Conservation (phyloP, 2,329 filamentous ascomycete genomes). For the Leptographium galeiforme region DNA sequence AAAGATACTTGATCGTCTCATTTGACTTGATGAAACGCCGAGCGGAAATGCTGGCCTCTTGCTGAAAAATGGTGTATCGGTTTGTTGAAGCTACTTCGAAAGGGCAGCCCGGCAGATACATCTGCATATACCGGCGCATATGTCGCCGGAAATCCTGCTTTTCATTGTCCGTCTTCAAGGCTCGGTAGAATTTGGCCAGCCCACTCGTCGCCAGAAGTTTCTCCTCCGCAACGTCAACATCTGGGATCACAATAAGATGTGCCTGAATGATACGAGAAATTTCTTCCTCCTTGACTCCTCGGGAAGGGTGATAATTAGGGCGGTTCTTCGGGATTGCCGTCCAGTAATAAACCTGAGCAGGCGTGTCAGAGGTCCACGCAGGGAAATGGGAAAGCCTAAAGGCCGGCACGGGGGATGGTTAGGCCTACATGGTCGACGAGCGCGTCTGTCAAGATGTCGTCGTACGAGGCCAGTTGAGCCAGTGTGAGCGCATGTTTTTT, state of each 20-base stretch:
- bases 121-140: slow-evolving; percentile 78
- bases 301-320: slow-evolving; percentile 69
- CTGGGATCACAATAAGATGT: slow-evolving; percentile 61
- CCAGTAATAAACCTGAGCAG: slow-evolving; percentile 77
- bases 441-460: slow-evolving; percentile 90
- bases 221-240: slow-evolving; percentile 56
- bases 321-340: slow-evolving; percentile 91
- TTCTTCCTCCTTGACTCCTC: slow-evolving; percentile 57
- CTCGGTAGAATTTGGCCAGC: slow-evolving; percentile 55
- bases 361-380: neutral
- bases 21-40: slow-evolving; percentile 66
- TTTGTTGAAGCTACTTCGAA: slow-evolving; percentile 90
- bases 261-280: slow-evolving; percentile 47
- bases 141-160: slow-evolving; percentile 78
- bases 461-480: slow-evolving; percentile 79
- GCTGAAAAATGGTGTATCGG: slow-evolving; percentile 80
- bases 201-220: slow-evolving; percentile 61
- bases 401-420: neutral
- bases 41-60: slow-evolving; percentile 80
- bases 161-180: slow-evolving; percentile 61
- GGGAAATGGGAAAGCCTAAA: neutral
- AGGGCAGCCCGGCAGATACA: slow-evolving; percentile 85
- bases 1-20: slow-evolving; percentile 80
- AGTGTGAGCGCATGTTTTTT: slow-evolving; percentile 69
- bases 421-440: slow-evolving; percentile 80